Base-by-base conservation (phyloP, 2,329 filamentous ascomycete species). In the Pseudophaeomoniella oleicola region DNA sequence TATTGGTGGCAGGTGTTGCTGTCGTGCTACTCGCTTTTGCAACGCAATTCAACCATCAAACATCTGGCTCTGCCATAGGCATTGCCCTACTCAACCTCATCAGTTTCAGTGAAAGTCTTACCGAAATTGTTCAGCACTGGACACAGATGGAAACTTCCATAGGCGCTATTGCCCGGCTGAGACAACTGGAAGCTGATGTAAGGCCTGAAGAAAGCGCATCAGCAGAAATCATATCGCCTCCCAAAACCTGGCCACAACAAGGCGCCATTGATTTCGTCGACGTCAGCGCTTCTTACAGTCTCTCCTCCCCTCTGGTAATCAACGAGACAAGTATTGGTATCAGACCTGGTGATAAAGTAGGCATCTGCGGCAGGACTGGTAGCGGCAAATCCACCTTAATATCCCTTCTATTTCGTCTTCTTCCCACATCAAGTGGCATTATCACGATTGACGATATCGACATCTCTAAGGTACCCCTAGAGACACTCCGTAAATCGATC, bases 361-460 rank as follows among this genome's bases (percentile, higher is more conserved):
- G 30, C 18, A 34, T 38, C 15, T 38, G 36, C 22, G 36, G 36
- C 5, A 16, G 36, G 14, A 38, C 36, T 19, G 36, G 36, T 15
- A 70, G 65, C 38, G 68, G 69, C 2, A 71, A 72, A 48, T 65
- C 60, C 0, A 67, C 66, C 0, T 50, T 72, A 0, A 54, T 71
- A 1, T 55, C 65, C 4, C 53, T 63, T 0, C 50, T 72, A 5
- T 56, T 72, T 35, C 59, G 66, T 9, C 62, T 74, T 46, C 44
- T 71, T 2, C 59, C 69, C 16, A 47, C 60, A 2, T 53, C 54
- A 1, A 42, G 51, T 0, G 67, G 66, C 6, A 51, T 41, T 4
- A 62, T 73, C 29, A 47, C 37, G 2, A 55, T 73, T 11, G 68
- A 73, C 44, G 57, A 57, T 1, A 39, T 70, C 5, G 60, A 71